Conservation (phyloP, 257 asterid species). For the Craterostigma plantagineum region DNA sequence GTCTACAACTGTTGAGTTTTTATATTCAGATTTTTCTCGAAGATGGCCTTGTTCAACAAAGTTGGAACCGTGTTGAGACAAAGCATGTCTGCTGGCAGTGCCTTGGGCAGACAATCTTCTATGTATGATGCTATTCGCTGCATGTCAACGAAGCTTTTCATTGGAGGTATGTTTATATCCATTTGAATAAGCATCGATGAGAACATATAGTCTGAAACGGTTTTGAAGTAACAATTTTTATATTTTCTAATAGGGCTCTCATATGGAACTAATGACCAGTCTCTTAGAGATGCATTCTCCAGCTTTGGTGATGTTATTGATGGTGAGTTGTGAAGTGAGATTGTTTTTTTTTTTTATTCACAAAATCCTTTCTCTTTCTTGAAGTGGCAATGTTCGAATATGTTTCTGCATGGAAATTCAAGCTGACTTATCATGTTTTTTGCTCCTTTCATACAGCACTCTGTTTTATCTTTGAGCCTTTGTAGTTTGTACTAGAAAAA, state of each 20-base stretch:
- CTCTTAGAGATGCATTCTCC: constrained; percentile 3
- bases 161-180: constrained; percentile 31
- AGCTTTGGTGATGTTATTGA: constrained; percentile 2
- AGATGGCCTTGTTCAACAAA: constrained; percentile 59
- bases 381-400: not conserved
- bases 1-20: not conserved
- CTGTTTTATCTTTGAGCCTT: too few relatives aligned
- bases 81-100: constrained; percentile 18
- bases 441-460: too few relatives aligned
- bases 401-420: too few relatives aligned
- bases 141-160: constrained; percentile 63
- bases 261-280: constrained; percentile 3
- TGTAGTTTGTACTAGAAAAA: too few relatives aligned
- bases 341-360: constrained; percentile 7
- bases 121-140: constrained; percentile 45
- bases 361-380: not conserved
- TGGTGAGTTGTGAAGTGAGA: not conserved
- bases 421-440: too few relatives aligned
- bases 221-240: too few relatives aligned
- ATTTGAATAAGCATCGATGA: too few relatives aligned
- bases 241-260: not conserved
- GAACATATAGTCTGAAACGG: too few relatives aligned
- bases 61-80: constrained; percentile 40
- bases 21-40: constrained; percentile 17
- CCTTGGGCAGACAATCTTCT: constrained; percentile 21